Percentiles rank a stretch among this genome's conserved stretches.
These are phyloP conservation scores for Hericium coralloides DNA, from an alignment of 768 basidiomycete genomes.

Conservation along the genomic window DNA sequence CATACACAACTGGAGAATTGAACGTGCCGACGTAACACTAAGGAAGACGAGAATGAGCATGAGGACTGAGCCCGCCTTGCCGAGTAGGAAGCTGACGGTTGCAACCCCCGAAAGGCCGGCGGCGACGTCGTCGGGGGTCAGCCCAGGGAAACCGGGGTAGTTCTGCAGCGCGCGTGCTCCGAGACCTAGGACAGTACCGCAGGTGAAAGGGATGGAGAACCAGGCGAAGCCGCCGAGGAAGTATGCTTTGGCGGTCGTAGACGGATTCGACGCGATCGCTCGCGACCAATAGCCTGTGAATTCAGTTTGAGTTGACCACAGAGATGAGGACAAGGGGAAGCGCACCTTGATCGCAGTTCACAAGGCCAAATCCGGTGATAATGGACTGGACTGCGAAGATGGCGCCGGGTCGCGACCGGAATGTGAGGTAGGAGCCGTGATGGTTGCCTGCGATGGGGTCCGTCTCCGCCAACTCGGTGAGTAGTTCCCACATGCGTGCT, in stretches of 20 bases:
- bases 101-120: conserved; percentile 29
- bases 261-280: conserved; percentile 28
- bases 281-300: conserved; percentile 26
- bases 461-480: conserved; percentile 19
- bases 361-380: conserved; percentile 16
- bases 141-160: conserved; percentile 19
- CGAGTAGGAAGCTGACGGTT: conserved; percentile 25
- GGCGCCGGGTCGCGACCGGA: conserved; percentile 20
- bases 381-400: conserved; percentile 20
- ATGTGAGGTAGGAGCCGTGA: conserved; percentile 29
- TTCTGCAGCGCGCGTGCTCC: conserved; percentile 21
- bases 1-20: background rate
- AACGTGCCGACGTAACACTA: conserved; percentile 26
- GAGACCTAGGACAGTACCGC: conserved; percentile 30
- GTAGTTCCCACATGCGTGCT: conserved; percentile 12
- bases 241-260: conserved; percentile 28
- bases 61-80: conserved; percentile 27
- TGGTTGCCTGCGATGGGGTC: conserved; percentile 27
- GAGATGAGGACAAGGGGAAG: background rate
- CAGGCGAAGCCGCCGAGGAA: conserved; percentile 31
- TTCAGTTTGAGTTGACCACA: background rate
- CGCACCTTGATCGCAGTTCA: conserved; percentile 17
- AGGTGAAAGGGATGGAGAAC: conserved; percentile 31
- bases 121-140: conserved; percentile 20
- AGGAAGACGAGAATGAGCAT: conserved; percentile 28